Conservation (phyloP, 257 asterid species). For the Ehretia macrophylla region DNA sequence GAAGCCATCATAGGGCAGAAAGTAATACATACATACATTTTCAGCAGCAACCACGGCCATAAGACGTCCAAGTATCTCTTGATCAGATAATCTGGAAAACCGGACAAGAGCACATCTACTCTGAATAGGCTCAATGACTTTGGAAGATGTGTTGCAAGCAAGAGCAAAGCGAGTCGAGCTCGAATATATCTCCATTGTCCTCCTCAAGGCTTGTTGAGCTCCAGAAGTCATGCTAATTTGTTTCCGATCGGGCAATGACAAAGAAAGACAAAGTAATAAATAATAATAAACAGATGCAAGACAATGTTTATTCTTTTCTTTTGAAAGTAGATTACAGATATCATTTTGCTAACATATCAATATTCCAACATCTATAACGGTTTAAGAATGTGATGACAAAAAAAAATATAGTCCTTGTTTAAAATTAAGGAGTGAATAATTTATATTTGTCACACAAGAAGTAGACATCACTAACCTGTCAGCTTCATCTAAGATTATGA, state of each 20-base stretch:
- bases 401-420: neutral
- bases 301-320: no score
- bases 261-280: conserved; percentile 5
- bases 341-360: neutral
- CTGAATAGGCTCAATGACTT: conserved; percentile 92
- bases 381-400: neutral
- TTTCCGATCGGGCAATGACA: conserved; percentile 20
- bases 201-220: conserved; percentile 98
- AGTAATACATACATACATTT: conserved; percentile 38
- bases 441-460: neutral
- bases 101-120: conserved; percentile 98
- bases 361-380: no score
- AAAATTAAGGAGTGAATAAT: no score
- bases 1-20: neutral
- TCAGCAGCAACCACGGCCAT: conserved; percentile 92
- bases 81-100: conserved; percentile 83
- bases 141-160: conserved; percentile 92
- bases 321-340: no score
- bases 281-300: neutral
- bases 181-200: conserved; percentile 97
- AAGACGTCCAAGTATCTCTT: conserved; percentile 96
- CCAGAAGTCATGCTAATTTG: conserved; percentile 88
- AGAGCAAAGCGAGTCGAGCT: conserved; percentile 95
- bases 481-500: conserved; percentile 90
- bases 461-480: conserved; percentile 63